Base-by-base conservation (phyloP, 139 green algal species). In the Chlorella sp. region DNA sequence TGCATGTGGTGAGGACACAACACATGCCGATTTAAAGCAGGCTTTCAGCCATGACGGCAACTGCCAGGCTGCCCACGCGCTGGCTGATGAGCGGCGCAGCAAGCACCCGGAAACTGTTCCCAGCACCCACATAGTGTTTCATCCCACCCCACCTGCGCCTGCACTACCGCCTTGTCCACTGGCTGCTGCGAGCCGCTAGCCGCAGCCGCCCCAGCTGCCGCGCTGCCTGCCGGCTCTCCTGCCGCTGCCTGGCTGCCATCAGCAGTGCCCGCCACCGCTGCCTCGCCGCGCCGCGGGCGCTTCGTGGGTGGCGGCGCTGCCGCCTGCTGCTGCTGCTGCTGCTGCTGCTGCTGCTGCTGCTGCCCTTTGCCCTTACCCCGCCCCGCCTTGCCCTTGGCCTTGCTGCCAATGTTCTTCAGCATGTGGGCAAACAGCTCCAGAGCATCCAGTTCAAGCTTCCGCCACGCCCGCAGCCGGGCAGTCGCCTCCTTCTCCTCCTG, bases 381-480 rank as follows among this genome's bases (percentile, higher is more conserved):
- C 2, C 68, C 36, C 5, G 39, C 34, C 23, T 51, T 74, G 28
- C 11, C 32, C 69, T 57, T 78, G 25, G 12, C 55, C 63, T 85
- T 85, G 80, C 81, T 80, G 81, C 25, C 69, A 25, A 60, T 60
- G 51, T 60, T 60, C 13, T 60, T 60, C 68, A 85, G 68, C 68
- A 85, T 69, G 69, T 85, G 69, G 2, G 39, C 34, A 30, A 56
- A 85, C 0, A 85, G 81, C 81, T 85, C 81, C 25, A 80, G 69
- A 11, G 34, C 55, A n/a, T 85, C 81, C 26, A 85, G 68, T 69
- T 85, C 81, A 34, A 85, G 80, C 65, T 78, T 76, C 7, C 34
- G 64, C 79, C 65, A 75, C 30, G 68, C 36, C 13, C 65, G 41
- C 38, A 28, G 44, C 44, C 44, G 65, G 16, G 30, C 41, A 0